Evolutionary conservation across 2,329 filamentous ascomycete species (phyloP), one percentile per base, ranked within the genome.

Genomic region (Thelonectria blattea): DNA sequence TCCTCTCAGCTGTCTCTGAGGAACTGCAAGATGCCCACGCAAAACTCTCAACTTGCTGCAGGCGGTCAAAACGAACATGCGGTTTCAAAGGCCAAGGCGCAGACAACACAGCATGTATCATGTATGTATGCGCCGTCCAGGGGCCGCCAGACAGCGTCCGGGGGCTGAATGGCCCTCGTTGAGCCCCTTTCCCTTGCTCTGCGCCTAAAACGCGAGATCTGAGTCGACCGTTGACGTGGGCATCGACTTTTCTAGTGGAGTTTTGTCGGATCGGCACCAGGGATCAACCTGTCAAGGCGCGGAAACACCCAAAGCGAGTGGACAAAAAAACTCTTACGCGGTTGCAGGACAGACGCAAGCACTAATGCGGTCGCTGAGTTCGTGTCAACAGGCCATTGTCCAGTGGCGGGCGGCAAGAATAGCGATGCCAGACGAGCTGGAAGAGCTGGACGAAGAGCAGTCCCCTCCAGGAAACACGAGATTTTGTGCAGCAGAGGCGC

Each of bases 141-240:
- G 34, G 34, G 15, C 7, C 12, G 12, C 15, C 12, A 15, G 34
- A 37, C 12, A 15, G 15, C 34, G 34, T 14, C 57, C 62, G 60
- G 62, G 54, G 56, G 52, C 39, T 50, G 22, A 42, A 37, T 37
- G 45, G 34, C 39, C 52, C 54, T 55, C 61, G 55, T 49, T 46
- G 18, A 46, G 42, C 12, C 9, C 50, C 45, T 48, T 58, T 45
- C 48, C 47, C 52, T 51, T 53, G 55, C 49, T 56, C 20, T 51
- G 42, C 45, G 45, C 52, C 27, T 58, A 58, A 65, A 67, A 64
- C 60, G 46, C 54, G 56, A 58, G 61, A 65, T 60, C 41, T 57
- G 37, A 59, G 57, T 62, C 20, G 53, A 42, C 60, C 49, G 32
- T 61, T 52, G 47, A 39, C 54, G 56, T 56, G 56, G 39, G 52